Conservation (phyloP, 345 rosid genomes). For the Turnera subulata region DNA sequence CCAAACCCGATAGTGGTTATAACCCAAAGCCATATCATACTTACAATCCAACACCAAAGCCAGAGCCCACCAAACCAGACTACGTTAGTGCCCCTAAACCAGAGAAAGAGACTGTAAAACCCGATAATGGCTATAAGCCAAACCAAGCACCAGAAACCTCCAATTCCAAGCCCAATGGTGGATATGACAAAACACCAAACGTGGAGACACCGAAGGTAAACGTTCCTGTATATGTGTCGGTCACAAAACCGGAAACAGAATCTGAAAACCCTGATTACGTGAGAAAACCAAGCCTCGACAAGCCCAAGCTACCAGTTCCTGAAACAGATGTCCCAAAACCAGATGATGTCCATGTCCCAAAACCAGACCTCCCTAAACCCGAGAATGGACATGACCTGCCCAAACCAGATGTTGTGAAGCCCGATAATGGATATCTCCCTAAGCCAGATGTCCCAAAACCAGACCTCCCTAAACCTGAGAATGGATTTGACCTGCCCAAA, state of each 20-base stretch:
- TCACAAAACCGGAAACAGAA: no score
- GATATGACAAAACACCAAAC: no score
- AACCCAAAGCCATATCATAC: background rate
- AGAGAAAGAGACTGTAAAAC: no score
- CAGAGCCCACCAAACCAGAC: no score
- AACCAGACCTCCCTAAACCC: background rate
- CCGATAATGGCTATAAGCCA: no score
- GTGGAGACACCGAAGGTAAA: no score
- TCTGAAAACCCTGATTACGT: background rate
- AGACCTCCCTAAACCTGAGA: background rate
- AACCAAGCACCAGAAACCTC: no score
- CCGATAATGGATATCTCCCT: background rate
- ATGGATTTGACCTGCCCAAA: background rate
- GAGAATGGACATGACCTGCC: background rate
- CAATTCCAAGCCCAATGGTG: no score
- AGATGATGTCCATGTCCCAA: no score
- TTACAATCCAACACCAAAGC: background rate
- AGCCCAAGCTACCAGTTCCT: background rate
- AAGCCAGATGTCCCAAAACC: background rate
- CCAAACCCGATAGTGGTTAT: background rate
- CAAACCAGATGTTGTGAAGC: background rate
- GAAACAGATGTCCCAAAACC: background rate
- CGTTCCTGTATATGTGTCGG: no score
- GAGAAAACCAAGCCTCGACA: background rate
- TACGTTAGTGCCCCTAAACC: no score